Evolutionary conservation across 2,329 filamentous ascomycete genomes (phyloP).

Genomic region (Chaetomiaceae sp.): DNA sequence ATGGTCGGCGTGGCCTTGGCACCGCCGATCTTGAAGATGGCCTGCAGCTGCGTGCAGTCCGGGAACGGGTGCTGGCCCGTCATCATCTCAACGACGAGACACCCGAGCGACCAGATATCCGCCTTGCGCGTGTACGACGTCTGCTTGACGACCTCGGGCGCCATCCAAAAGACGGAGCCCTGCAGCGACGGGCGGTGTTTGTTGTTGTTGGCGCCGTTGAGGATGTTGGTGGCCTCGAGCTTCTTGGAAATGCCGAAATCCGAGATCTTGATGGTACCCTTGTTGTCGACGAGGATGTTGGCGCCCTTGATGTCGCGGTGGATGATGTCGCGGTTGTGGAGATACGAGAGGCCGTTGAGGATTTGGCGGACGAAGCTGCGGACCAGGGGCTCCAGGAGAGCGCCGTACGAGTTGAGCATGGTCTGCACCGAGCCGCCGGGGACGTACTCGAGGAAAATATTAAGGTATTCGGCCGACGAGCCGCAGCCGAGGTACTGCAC

Average conservation of each 20-base stretch:
- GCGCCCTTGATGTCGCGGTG: slow-evolving; percentile 98
- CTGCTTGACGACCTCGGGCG: slow-evolving; percentile 95
- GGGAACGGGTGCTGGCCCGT: slow-evolving; percentile 95
- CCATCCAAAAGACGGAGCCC: slow-evolving; percentile 99
- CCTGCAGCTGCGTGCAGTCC: slow-evolving; percentile 93
- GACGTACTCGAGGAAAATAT: slow-evolving; percentile 99
- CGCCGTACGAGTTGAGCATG: slow-evolving; percentile 98
- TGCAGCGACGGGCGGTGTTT: slow-evolving; percentile 77
- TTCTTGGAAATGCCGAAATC: slow-evolving; percentile 99
- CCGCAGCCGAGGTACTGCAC: slow-evolving; percentile 97
- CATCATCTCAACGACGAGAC: slow-evolving; percentile 98
- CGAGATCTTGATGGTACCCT: slow-evolving; percentile 97
- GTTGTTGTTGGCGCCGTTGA: slow-evolving; percentile 63
- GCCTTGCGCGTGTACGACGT: slow-evolving; percentile 97
- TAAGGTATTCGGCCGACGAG: slow-evolving; percentile 84
- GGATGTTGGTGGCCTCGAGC: slow-evolving; percentile 83
- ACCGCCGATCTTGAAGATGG: slow-evolving; percentile 96
- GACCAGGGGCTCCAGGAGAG: slow-evolving; percentile 86
- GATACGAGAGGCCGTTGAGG: slow-evolving; percentile 82
- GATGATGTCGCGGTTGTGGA: slow-evolving; percentile 93
- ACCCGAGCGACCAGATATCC: slow-evolving; percentile 97
- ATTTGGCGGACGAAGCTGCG: slow-evolving; percentile 97
- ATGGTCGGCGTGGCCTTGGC: slow-evolving; percentile 82
- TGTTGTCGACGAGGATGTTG: slow-evolving; percentile 98
- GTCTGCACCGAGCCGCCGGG: slow-evolving; percentile 95